Conservation (phyloP, 345 rosid genomes). For the Populus nigra region DNA sequence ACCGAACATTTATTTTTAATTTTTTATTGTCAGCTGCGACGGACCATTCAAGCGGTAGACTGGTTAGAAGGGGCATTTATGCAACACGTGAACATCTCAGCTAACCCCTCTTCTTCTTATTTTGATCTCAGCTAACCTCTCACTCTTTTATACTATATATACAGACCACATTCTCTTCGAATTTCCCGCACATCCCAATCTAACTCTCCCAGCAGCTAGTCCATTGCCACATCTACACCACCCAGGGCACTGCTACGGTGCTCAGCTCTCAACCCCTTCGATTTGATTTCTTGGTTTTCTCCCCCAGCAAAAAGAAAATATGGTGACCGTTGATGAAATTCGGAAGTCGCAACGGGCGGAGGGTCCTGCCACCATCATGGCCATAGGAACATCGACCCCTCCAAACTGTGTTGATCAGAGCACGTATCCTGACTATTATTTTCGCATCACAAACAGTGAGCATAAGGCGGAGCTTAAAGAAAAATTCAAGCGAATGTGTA, state of each 20-base stretch:
- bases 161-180: not conserved
- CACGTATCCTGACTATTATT: slow-evolving; percentile 49
- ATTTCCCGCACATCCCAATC: not conserved
- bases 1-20: too few species aligned
- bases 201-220: not conserved
- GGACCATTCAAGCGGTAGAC: not conserved
- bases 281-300: not conserved
- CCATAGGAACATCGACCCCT: slow-evolving; percentile 55
- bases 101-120: not conserved
- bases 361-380: slow-evolving; percentile 54
- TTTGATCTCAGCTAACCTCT: not conserved
- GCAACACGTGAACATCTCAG: not conserved
- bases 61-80: not conserved
- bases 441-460: slow-evolving; percentile 52
- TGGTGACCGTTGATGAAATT: slow-evolving; percentile 48
- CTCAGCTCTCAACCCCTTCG: not conserved
- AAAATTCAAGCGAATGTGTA: slow-evolving; percentile 65
- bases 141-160: not conserved
- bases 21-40: too few species aligned
- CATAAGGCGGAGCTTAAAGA: slow-evolving; percentile 50
- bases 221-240: not conserved
- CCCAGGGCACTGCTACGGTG: not conserved
- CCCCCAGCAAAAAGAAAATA: not conserved
- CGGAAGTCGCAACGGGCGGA: slow-evolving; percentile 38
- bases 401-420: slow-evolving; percentile 41